Conservation (phyloP, 345 rosid species). For the Brassica juncea region DNA sequence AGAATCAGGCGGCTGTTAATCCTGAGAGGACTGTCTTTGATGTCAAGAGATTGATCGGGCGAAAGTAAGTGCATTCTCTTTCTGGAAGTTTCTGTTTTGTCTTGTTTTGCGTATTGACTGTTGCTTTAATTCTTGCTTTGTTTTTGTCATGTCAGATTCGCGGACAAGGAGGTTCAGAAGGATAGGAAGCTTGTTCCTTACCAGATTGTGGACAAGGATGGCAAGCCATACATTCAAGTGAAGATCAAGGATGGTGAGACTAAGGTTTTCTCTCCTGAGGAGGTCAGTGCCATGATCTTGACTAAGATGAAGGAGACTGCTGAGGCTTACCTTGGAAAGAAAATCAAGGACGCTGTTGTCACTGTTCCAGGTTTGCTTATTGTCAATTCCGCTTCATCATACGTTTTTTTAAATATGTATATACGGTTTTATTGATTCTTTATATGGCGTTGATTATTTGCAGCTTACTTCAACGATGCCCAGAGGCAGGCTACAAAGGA, state of each 20-base stretch:
- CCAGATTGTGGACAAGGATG: slow-evolving; percentile 88
- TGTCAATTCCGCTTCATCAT: background rate
- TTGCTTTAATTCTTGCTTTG: background rate
- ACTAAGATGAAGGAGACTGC: slow-evolving; percentile 98
- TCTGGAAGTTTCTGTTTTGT: background rate
- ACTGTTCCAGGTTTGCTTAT: slow-evolving; percentile 70
- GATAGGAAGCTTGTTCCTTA: slow-evolving; percentile 92
- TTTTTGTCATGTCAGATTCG: slow-evolving; percentile 52
- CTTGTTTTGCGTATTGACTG: background rate
- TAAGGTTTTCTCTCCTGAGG: slow-evolving; percentile 95
- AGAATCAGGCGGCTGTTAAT: slow-evolving; percentile 94
- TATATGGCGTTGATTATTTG: background rate
- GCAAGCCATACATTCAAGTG: slow-evolving; percentile 93
- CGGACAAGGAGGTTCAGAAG: slow-evolving; percentile 89
- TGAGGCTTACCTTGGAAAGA: slow-evolving; percentile 97
- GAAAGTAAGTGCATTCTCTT: slow-evolving; percentile 56
- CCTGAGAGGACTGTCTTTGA: slow-evolving; percentile 86
- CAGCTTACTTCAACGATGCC: slow-evolving; percentile 97
- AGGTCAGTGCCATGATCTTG: slow-evolving; percentile 89
- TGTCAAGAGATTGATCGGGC: slow-evolving; percentile 92
- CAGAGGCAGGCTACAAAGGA: slow-evolving; percentile 99
- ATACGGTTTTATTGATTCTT: background rate
- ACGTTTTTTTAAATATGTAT: background rate
- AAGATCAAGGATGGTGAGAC: slow-evolving; percentile 91
- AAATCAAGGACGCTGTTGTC: slow-evolving; percentile 96